These are phyloP conservation scores for Talaromyces marneffei DNA, from an alignment of 2,329 filamentous ascomycete genomes.

Conservation along the genomic window DNA sequence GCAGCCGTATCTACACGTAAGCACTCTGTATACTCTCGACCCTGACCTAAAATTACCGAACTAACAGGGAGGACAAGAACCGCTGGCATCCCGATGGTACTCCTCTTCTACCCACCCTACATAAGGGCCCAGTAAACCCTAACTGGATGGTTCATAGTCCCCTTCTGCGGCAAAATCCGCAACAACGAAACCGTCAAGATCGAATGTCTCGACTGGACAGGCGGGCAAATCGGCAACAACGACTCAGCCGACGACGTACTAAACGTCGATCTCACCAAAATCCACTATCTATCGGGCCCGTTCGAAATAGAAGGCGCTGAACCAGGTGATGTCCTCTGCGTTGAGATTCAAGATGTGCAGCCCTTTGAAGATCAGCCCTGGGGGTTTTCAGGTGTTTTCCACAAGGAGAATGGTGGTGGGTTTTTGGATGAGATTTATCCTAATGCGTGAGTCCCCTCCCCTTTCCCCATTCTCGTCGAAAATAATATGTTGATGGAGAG, in stretches of 20 bases:
- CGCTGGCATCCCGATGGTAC: slow-evolving; percentile 89
- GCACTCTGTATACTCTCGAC: background rate
- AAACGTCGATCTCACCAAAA: slow-evolving; percentile 73
- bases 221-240: slow-evolving; percentile 79
- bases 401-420: slow-evolving; percentile 74
- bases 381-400: slow-evolving; percentile 84
- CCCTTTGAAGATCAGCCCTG: slow-evolving; percentile 79
- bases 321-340: slow-evolving; percentile 76
- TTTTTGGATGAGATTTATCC: slow-evolving; percentile 86
- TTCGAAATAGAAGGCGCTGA: slow-evolving; percentile 81
- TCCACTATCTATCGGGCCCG: slow-evolving; percentile 85
- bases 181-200: slow-evolving; percentile 88
- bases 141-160: slow-evolving; percentile 52
- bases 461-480: too few relatives aligned
- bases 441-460: slow-evolving; percentile 52
- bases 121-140: background rate
- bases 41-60: slow-evolving; percentile 9
- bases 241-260: slow-evolving; percentile 84
- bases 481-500: background rate
- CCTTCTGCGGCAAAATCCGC: slow-evolving; percentile 65
- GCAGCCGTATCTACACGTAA: slow-evolving; percentile 64
- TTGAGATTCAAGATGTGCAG: slow-evolving; percentile 91
- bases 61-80: slow-evolving; percentile 53
- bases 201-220: slow-evolving; percentile 77
- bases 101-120: background rate